Evolutionary conservation across 257 asterid species (phyloP), one percentile per base, ranked within the genome.

Genomic region (Nicotiana paniculata): DNA sequence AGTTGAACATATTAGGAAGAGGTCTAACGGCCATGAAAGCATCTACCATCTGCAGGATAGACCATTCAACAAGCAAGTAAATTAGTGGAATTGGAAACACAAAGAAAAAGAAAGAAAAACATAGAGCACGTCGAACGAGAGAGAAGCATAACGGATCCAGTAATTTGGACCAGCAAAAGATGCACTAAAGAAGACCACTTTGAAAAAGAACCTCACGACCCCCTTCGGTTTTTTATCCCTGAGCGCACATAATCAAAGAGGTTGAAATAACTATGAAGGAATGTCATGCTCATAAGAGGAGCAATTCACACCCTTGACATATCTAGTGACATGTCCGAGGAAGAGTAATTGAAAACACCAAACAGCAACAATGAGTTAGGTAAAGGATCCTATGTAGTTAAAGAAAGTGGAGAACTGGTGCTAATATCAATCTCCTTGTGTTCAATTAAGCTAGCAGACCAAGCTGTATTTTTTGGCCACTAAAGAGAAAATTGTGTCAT

Each of bases 21-120:
- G 92, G 95, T 16, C 97, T 87, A 6, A 91, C 97, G 1, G 97
- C 95, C 98, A 94, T 94, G 88, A 94, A 94, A 37, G 95, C 95
- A 59, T 93, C 98, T 3, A 94, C 98, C 97, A 94, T 91, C 98
- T 94, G 88, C 89, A 83, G 24, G 48, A 72, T 83, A 35, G n/a
- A 76, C 62, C 30, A 70, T 43, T 30, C 37, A 83, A 66, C 15
- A 69, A 43, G 11, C 3, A 55, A 26, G 13, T 35, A 77, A 4
- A 35, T 17, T 35, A 35, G 51, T 82, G 39, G 6, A 16, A 57
- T 3, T 18, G 9, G 8, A 16, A 55, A 51, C 75, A 54, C 37
- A 35, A 11, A 80, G 77, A 2, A 48, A n/a, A 0, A 26, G 6
- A 1, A 17, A 78, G 24, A 11, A 3, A 26, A 26, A 63, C n/a